A percentile compares a stretch with the other conserved stretches of the same genome.
Conservation (phyloP, 371 early-diverging fungal species). For the Zychaea mexicana region DNA sequence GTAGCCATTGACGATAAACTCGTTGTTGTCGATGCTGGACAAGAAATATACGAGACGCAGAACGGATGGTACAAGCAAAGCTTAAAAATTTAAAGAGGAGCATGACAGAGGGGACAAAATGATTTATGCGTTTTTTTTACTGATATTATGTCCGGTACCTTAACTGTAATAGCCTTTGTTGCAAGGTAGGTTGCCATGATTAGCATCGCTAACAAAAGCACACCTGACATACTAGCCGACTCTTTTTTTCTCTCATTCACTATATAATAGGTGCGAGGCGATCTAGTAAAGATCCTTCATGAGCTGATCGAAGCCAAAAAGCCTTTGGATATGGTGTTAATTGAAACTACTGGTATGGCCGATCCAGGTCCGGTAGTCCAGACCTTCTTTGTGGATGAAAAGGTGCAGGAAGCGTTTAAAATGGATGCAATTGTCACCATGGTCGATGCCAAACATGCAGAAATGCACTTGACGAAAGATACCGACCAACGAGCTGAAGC, state of each 20-base stretch:
- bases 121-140: not conserved
- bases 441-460: slow-evolving; percentile 35
- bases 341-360: slow-evolving; percentile 45
- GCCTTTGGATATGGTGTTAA: slow-evolving; percentile 27
- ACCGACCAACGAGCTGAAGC: slow-evolving; percentile 13
- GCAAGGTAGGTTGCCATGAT: slow-evolving; percentile 16
- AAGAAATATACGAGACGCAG: slow-evolving; percentile 40
- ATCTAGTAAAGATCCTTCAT: slow-evolving; percentile 29
- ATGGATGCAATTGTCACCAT: slow-evolving; percentile 42
- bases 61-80: slow-evolving; percentile 45
- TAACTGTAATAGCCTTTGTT: slow-evolving; percentile 13
- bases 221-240: too few relatives aligned
- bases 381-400: slow-evolving; percentile 37
- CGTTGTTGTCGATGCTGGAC: slow-evolving; percentile 27
- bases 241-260: too few relatives aligned
- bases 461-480: slow-evolving; percentile 19
- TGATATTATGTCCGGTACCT: not conserved
- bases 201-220: too few relatives aligned
- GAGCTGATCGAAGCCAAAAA: slow-evolving; percentile 18
- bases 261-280: slow-evolving; percentile 31
- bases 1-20: slow-evolving; percentile 35
- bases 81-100: too few relatives aligned
- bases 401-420: slow-evolving; percentile 15
- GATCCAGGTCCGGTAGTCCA: slow-evolving; percentile 44
- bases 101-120: not conserved